Percentiles rank a stretch among this genome's conserved stretches.
phyloP scores from a whole-genome alignment of 495 filamentous ascomycete species.

The Aspergillus homomorphus region DNA sequence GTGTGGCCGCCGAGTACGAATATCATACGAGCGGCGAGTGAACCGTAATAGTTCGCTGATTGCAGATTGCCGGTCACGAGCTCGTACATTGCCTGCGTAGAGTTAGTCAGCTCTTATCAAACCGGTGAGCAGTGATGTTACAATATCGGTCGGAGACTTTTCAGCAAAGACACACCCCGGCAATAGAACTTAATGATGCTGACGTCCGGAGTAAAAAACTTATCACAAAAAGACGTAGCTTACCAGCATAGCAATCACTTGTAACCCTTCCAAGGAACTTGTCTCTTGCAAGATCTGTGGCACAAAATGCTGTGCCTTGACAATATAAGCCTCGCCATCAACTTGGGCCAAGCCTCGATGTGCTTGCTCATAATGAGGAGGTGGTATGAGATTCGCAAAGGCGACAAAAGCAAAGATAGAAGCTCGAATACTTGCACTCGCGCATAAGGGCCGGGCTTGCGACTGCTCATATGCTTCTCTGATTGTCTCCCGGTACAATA shows the following conservation, averaged over 20 bases:
- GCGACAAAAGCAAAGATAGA: constrained; percentile 47
- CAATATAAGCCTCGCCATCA: constrained; percentile 36
- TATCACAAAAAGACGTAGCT: constrained; percentile 11
- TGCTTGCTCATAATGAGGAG: constrained; percentile 1
- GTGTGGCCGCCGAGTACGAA: constrained; percentile 49
- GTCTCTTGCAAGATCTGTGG: constrained; percentile 41
- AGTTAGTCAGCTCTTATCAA: background rate
- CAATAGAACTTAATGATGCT: background rate
- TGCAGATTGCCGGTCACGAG: constrained; percentile 45
- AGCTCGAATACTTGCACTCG: constrained; percentile 30
- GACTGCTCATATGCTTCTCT: constrained; percentile 35
- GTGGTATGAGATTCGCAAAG: constrained; percentile 31
- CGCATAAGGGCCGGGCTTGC: constrained; percentile 10
- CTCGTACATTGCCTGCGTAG: constrained; percentile 39
- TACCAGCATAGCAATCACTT: constrained; percentile 46
- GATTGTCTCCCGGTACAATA: constrained; percentile 42
- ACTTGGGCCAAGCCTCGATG: constrained; percentile 14
- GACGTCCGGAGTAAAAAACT: background rate
- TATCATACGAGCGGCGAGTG: constrained; percentile 42
- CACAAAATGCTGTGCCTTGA: constrained; percentile 39
- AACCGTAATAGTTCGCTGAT: constrained; percentile 39
- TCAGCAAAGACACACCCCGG: too few relatives aligned
- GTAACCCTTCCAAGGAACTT: constrained; percentile 36
- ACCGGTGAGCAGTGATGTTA: background rate
- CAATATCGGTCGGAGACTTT: too few relatives aligned